Percentiles rank a stretch among this genome's conserved stretches.
phyloP scores from a whole-genome alignment of 441 rosid genomes.

The Euphorbia celastroides region DNA sequence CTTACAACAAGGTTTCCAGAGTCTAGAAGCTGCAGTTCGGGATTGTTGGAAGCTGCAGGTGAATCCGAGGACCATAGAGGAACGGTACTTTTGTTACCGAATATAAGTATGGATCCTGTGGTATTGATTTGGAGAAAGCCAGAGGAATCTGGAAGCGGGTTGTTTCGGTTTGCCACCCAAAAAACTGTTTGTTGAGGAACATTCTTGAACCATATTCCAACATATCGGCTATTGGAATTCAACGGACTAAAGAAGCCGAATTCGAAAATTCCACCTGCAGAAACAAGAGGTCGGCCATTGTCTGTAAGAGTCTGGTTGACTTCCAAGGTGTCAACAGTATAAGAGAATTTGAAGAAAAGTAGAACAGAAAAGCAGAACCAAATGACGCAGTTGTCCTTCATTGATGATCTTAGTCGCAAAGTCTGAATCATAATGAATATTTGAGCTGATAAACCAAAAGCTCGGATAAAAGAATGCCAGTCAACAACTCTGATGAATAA shows the following conservation, averaged over 20 bases:
- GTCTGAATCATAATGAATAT: slow-evolving; percentile 29
- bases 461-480: not conserved
- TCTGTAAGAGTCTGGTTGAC: slow-evolving; percentile 14
- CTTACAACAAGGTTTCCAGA: slow-evolving; percentile 13
- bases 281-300: slow-evolving; percentile 18
- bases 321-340: slow-evolving; percentile 8
- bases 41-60: not conserved
- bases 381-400: slow-evolving; percentile 10
- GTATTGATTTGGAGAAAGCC: slow-evolving; percentile 6
- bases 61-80: slow-evolving; percentile 20
- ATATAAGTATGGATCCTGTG: slow-evolving; percentile 4
- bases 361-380: slow-evolving; percentile 1
- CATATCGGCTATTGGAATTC: slow-evolving; percentile 12
- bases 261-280: slow-evolving; percentile 11
- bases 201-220: slow-evolving; percentile 27
- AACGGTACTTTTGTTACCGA: not conserved
- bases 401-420: slow-evolving; percentile 15
- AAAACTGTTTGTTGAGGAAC: slow-evolving; percentile 18
- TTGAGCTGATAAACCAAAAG: not conserved
- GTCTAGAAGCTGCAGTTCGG: slow-evolving; percentile 9
- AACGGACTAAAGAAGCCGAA: slow-evolving; percentile 22
- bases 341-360: not conserved
- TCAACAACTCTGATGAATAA: not conserved
- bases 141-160: slow-evolving; percentile 9
- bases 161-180: slow-evolving; percentile 26